These are phyloP conservation scores for Colletotrichum echinochloae DNA, from an alignment of 2,329 filamentous ascomycete species.

Conservation along the genomic window DNA sequence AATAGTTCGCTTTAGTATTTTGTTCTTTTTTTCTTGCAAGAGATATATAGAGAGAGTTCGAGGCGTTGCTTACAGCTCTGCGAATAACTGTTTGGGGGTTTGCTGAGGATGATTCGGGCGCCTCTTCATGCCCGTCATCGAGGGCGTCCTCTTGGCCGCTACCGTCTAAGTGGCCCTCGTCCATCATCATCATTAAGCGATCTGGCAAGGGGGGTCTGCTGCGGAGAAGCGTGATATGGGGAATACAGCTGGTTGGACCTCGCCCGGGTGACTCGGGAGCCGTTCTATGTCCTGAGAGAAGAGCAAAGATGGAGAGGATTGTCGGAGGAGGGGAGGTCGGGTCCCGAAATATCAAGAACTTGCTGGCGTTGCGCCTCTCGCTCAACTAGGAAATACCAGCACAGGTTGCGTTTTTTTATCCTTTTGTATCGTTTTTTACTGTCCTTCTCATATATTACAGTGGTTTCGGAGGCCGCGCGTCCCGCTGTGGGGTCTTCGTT, in stretches of 20 bases:
- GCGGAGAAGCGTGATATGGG: not conserved
- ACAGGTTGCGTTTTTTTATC: slow-evolving; percentile 26
- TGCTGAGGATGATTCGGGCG: slow-evolving; percentile 17
- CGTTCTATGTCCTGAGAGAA: not conserved
- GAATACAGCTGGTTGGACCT: not conserved
- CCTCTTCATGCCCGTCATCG: slow-evolving; percentile 27
- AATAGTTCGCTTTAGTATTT: not conserved
- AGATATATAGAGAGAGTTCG: not conserved
- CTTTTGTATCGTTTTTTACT: slow-evolving; percentile 36
- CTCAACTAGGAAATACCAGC: slow-evolving; percentile 19
- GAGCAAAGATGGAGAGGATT: not conserved
- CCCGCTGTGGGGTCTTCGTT: not conserved
- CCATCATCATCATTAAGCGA: slow-evolving; percentile 28
- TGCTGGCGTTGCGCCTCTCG: not conserved
- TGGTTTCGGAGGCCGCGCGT: slow-evolving; percentile 31
- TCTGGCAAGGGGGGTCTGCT: not conserved
- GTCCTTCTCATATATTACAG: slow-evolving; percentile 11
- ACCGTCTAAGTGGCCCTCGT: slow-evolving; percentile 31
- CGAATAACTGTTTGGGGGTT: slow-evolving; percentile 26
- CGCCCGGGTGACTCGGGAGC: not conserved
- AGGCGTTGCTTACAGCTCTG: slow-evolving; percentile 30
- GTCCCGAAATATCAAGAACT: slow-evolving; percentile 26
- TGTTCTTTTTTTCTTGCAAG: no score
- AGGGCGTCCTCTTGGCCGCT: slow-evolving; percentile 34
- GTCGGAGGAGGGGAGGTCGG: slow-evolving; percentile 32